Evolutionary conservation across 305 asterid genomes (phyloP).

Genomic region (Lippia alba): DNA sequence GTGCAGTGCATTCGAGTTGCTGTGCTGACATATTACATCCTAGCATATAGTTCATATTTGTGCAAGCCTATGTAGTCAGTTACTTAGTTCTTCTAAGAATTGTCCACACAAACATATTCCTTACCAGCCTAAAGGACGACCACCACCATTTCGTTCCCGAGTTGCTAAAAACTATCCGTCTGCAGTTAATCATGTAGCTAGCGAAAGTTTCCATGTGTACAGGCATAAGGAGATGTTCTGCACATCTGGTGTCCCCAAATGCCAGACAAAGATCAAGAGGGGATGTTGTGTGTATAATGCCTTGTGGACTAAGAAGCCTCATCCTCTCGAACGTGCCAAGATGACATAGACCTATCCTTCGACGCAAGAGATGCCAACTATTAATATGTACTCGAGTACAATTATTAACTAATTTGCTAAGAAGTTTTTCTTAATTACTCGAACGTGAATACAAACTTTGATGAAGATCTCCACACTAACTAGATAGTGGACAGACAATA

Average conservation of each 20-base stretch:
- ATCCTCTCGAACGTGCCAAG: slow-evolving; percentile 2
- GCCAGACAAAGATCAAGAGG: neutral
- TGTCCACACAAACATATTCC: no score
- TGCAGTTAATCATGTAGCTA: neutral
- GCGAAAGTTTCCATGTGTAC: neutral
- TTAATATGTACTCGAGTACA: neutral
- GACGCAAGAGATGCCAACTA: neutral
- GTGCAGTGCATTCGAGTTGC: no score
- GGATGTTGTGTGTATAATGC: neutral
- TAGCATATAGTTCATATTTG: no score
- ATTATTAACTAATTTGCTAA: neutral
- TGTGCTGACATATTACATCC: no score
- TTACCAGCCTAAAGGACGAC: no score
- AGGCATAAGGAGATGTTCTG: neutral
- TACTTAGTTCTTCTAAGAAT: no score
- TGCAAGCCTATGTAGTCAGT: no score
- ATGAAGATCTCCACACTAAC: no score
- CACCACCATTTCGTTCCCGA: no score
- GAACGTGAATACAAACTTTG: neutral
- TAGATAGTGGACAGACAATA: no score
- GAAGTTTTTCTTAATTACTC: neutral
- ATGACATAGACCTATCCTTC: neutral
- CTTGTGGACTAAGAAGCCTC: no score
- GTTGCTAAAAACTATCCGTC: no score
- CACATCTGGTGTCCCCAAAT: slow-evolving; percentile 9